Evolutionary conservation across 192 early-diverging fungal species (phyloP).

Genomic region (Gorgonomyces haynaldii): DNA sequence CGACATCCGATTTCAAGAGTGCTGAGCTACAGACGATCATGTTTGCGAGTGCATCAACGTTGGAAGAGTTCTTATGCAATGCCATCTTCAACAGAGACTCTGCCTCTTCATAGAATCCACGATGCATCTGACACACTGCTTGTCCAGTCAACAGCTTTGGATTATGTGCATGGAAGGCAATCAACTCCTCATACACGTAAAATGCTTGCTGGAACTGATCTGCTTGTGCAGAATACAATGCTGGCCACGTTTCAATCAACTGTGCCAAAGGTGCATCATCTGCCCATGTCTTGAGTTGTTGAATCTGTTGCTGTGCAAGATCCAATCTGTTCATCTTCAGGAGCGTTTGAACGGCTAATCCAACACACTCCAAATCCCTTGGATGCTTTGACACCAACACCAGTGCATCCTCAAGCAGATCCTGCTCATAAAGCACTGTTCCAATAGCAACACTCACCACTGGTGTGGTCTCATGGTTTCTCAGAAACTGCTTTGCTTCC

Average conservation of each 20-base stretch:
- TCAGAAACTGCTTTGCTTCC: too few relatives aligned
- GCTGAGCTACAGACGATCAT: slow-evolving; percentile 64
- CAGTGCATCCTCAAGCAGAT: slow-evolving; percentile 8
- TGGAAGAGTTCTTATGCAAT: slow-evolving; percentile 52
- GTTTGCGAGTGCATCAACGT: slow-evolving; percentile 82
- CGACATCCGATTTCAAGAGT: slow-evolving; percentile 54
- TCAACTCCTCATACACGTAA: slow-evolving; percentile 92
- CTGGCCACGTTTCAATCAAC: slow-evolving; percentile 83
- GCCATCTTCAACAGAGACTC: slow-evolving; percentile 67
- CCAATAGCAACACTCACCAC: too few relatives aligned
- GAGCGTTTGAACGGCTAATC: slow-evolving; percentile 66
- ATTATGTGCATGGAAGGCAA: slow-evolving; percentile 56
- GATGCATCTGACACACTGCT: slow-evolving; percentile 72
- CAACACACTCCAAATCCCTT: slow-evolving; percentile 23
- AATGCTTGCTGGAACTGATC: slow-evolving; percentile 74
- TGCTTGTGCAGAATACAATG: slow-evolving; percentile 56
- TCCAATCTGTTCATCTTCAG: slow-evolving; percentile 71
- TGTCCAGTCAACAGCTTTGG: slow-evolving; percentile 64
- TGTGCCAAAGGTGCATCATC: slow-evolving; percentile 93
- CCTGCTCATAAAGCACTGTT: too few relatives aligned
- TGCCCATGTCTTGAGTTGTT: slow-evolving; percentile 70
- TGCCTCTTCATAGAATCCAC: slow-evolving; percentile 73
- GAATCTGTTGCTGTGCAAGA: slow-evolving; percentile 72
- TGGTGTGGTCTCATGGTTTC: too few relatives aligned
- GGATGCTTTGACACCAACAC: slow-evolving; percentile 7